Base-by-base conservation (phyloP, 441 rosid genomes). In the Populus hybrid region DNA sequence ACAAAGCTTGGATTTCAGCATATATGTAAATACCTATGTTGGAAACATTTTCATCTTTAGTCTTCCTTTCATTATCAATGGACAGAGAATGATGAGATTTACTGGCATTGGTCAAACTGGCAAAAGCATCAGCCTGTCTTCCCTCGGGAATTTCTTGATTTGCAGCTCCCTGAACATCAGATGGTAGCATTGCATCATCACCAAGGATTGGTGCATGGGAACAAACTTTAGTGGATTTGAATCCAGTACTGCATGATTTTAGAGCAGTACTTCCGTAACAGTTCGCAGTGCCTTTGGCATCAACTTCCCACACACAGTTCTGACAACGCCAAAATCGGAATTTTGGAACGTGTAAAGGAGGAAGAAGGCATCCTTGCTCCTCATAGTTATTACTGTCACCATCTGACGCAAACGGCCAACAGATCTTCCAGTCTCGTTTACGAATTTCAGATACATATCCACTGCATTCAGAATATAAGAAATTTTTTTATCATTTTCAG, bases 371-470 rank as follows among this genome's bases (percentile, higher is more conserved):
- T 79, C 78, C 78, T 71, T 83, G 82, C 72, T 78, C 88, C 66
- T 79, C 86, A 76, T 78, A 83, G 26, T 78, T 78, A 78, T 75
- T 24, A 72, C 78, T 69, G 59, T 73, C 78, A 63, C 40, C 80
- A 76, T 88, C 89, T 79, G 79, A 81, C 42, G 87, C 68, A 86
- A 94, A 96, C n/a, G 98, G 99, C 93, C 92, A 91, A 79, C 91
- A 88, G 42, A 79, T 79, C 82, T 78, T 90, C 83, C 71, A 77
- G 81, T 96, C 91, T 66, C 75, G 91, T 65, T 84, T 82, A 68
- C 97, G 95, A 50, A 84, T 80, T 84, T 91, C 89, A 76, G 98
- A 89, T 72, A 89, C 99, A 89, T 81, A 91, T 69, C 88, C 90
- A 71, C 99, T 96, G 93, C 90, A 87, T 36, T 79, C 75, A 81